Evolutionary conservation across 176 grass and related monocot species (phyloP).

Genomic region (Juncus effusus): DNA sequence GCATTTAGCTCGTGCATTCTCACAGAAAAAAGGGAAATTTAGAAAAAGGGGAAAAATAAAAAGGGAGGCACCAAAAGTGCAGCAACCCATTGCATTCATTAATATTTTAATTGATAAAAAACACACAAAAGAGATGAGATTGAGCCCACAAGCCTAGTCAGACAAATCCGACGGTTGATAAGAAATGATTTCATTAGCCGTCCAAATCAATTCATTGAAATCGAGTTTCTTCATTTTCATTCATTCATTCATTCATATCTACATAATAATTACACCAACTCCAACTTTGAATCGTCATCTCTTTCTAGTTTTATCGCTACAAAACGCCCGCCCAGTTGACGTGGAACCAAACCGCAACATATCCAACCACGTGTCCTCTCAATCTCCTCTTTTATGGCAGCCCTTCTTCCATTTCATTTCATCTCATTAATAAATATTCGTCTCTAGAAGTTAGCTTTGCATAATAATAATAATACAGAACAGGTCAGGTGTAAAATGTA

Average conservation of each 20-base stretch:
- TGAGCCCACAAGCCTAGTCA: not conserved
- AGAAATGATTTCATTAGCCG: not conserved
- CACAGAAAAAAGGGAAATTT: too few relatives aligned
- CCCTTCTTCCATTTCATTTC: not conserved
- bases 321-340: conserved; percentile 4
- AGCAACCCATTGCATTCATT: not conserved
- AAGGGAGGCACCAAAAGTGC: not conserved
- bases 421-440: not conserved
- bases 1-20: conserved; percentile 15
- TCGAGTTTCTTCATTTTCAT: conserved; percentile 6
- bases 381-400: not conserved
- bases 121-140: not conserved
- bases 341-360: conserved; percentile 3
- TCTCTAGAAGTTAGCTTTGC: not conserved
- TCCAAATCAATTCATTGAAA: too few relatives aligned
- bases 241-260: not conserved
- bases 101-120: not conserved
- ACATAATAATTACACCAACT: not conserved
- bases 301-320: not conserved
- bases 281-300: conserved; percentile 13
- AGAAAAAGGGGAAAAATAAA: not conserved
- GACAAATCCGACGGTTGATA: not conserved
- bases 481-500: not conserved
- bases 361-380: conserved; percentile 23
- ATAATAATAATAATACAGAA: conserved; percentile 10